A percentile compares a stretch with the other conserved stretches of the same genome.
Conservation (phyloP, 148 eudicot species). For the Rhododendron ferrugineum region DNA sequence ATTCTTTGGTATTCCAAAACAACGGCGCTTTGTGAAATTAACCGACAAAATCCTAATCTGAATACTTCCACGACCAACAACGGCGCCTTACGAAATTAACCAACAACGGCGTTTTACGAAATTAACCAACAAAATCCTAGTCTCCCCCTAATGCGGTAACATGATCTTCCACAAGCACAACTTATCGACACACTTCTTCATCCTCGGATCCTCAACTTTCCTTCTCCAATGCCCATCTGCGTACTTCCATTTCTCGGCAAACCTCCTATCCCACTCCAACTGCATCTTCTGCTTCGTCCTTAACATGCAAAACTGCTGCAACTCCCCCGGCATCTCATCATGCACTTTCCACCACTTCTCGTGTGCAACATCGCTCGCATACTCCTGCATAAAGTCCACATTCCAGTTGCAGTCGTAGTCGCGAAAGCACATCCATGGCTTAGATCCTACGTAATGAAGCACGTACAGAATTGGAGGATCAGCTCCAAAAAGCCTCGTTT, state of each 20-base stretch:
- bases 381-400: slow-evolving; percentile 54
- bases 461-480: slow-evolving; percentile 69
- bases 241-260: slow-evolving; percentile 56
- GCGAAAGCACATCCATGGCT: slow-evolving; percentile 76
- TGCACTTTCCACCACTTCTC: slow-evolving; percentile 77
- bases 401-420: slow-evolving; percentile 85
- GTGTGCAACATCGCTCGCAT: slow-evolving; percentile 76
- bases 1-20: not conserved
- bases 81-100: not conserved
- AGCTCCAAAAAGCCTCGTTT: slow-evolving; percentile 58
- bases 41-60: not conserved
- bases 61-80: not conserved
- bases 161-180: slow-evolving; percentile 66
- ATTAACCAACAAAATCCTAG: not conserved
- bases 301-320: slow-evolving; percentile 54
- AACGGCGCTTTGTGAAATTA: not conserved
- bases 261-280: slow-evolving; percentile 59
- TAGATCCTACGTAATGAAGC: slow-evolving; percentile 64
- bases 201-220: slow-evolving; percentile 35
- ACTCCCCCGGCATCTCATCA: slow-evolving; percentile 53
- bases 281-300: slow-evolving; percentile 59
- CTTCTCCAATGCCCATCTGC: slow-evolving; percentile 65
- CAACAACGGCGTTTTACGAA: not conserved
- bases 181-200: slow-evolving; percentile 53
- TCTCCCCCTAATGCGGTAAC: slow-evolving; percentile 77